Conservation (phyloP, 1,284 basidiomycete species). For the Abortiporus biennis region DNA sequence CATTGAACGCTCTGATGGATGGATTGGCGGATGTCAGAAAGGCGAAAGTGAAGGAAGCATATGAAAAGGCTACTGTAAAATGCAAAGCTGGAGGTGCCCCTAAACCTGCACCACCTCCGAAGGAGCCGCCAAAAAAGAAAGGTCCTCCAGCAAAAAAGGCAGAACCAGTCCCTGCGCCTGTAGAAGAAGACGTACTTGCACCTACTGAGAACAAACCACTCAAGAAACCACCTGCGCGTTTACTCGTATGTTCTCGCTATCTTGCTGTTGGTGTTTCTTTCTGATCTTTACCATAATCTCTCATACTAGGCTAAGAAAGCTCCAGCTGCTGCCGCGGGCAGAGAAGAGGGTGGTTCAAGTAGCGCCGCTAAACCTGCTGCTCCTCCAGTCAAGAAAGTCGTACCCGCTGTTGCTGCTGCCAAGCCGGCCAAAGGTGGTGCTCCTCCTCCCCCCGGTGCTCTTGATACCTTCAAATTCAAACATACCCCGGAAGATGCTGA, state of each 20-base stretch:
- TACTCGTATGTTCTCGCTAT: slow-evolving; percentile 30
- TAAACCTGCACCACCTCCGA: slow-evolving; percentile 32
- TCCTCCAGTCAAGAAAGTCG: slow-evolving; percentile 31
- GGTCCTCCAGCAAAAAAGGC: slow-evolving; percentile 28
- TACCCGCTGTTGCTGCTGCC: slow-evolving; percentile 30
- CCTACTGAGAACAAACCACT: slow-evolving; percentile 37
- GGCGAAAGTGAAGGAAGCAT: slow-evolving; percentile 92
- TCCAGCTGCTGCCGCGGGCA: slow-evolving; percentile 26
- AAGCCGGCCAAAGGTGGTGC: slow-evolving; percentile 50
- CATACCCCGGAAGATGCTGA: slow-evolving; percentile 94
- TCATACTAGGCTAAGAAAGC: slow-evolving; percentile 47
- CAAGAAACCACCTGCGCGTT: slow-evolving; percentile 46
- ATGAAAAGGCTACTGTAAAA: slow-evolving; percentile 83
- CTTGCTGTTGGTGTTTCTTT: neutral
- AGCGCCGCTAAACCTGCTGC: slow-evolving; percentile 32
- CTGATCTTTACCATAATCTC: neutral
- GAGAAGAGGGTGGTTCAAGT: slow-evolving; percentile 7
- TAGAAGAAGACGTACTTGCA: slow-evolving; percentile 26
- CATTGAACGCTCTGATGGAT: slow-evolving; percentile 87
- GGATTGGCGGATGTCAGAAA: slow-evolving; percentile 86
- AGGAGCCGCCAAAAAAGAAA: slow-evolving; percentile 45
- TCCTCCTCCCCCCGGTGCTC: slow-evolving; percentile 36
- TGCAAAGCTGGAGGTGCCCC: slow-evolving; percentile 59
- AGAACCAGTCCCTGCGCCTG: slow-evolving; percentile 23
- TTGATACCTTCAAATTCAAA: slow-evolving; percentile 89